A percentile compares a stretch with the other conserved stretches of the same genome.
Evolutionary conservation across 164 flowering plant genomes (phyloP).

Genomic region (Nymphaea thermarum): DNA sequence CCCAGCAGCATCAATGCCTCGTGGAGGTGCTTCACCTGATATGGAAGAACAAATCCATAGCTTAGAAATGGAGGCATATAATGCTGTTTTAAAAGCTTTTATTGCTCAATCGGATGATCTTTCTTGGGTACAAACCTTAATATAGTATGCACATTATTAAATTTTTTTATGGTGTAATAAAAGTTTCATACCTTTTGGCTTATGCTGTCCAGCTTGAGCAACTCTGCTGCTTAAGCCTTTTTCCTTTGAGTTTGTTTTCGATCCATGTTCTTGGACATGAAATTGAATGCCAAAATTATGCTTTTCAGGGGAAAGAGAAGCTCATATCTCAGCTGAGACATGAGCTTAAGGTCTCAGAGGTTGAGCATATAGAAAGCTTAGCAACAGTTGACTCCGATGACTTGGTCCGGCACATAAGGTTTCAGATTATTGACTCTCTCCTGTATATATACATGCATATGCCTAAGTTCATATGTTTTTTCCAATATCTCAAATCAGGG

Average conservation of each 20-base stretch:
- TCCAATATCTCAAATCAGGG: constrained; percentile 11
- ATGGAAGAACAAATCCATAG: constrained; percentile 17
- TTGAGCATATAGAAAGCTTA: constrained; percentile 27
- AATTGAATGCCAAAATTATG: not conserved
- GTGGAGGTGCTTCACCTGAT: constrained; percentile 11
- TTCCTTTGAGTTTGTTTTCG: not conserved
- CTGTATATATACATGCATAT: not conserved
- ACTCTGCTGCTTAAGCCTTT: no score
- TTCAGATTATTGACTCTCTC: not conserved
- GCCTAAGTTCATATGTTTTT: not conserved
- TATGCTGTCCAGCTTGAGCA: not conserved
- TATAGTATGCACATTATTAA: not conserved
- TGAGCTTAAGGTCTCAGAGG: constrained; percentile 30
- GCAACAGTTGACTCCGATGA: constrained; percentile 20
- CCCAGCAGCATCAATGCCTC: constrained; percentile 2
- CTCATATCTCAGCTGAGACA: constrained; percentile 24
- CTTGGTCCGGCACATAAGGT: constrained; percentile 25
- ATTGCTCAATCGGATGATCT: constrained; percentile 29
- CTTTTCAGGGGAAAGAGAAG: constrained; percentile 23
- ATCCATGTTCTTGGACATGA: not conserved
- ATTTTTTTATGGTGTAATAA: not conserved
- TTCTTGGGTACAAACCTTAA: constrained; percentile 18
- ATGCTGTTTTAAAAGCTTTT: constrained; percentile 28
- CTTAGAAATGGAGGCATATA: constrained; percentile 26
- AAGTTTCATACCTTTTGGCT: not conserved